Conservation (phyloP, 805 yeast genomes). For the Cyberlindnera amylophila region DNA sequence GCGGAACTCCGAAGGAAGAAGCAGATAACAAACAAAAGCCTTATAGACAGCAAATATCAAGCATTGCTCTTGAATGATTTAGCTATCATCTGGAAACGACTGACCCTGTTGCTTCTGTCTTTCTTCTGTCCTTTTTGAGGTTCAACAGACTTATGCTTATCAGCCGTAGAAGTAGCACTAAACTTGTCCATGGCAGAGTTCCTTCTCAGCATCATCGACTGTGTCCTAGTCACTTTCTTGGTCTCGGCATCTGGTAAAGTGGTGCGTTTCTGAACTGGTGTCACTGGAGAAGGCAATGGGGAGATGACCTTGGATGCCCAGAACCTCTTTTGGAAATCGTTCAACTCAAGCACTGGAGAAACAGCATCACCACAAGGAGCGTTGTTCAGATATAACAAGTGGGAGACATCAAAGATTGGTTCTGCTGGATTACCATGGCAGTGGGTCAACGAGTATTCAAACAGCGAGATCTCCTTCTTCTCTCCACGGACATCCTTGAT, state of each 20-base stretch:
- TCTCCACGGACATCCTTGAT: slow-evolving; percentile 26
- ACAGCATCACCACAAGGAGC: slow-evolving; percentile 39
- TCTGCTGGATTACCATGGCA: slow-evolving; percentile 26
- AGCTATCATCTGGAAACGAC: slow-evolving; percentile 12
- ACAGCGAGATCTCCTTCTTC: slow-evolving; percentile 29
- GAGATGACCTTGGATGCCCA: slow-evolving; percentile 43
- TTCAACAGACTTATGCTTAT: not conserved
- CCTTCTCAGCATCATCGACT: slow-evolving; percentile 7
- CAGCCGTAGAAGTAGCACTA: not conserved
- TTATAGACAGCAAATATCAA: not conserved
- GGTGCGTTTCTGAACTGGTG: not conserved
- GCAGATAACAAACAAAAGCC: not conserved
- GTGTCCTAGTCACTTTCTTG: not conserved
- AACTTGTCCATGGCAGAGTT: slow-evolving; percentile 1
- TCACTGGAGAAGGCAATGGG: slow-evolving; percentile 16
- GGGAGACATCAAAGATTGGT: slow-evolving; percentile 48
- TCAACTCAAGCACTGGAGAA: slow-evolving; percentile 34
- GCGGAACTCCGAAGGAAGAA: not conserved
- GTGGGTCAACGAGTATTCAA: slow-evolving; percentile 54
- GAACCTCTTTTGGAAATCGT: slow-evolving; percentile 46
- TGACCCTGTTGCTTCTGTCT: slow-evolving; percentile 9
- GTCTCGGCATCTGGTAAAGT: not conserved
- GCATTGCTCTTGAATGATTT: slow-evolving; percentile 7
- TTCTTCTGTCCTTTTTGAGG: not conserved
- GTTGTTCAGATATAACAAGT: slow-evolving; percentile 56